Evolutionary conservation across 352 stramenopile species (phyloP).

Genomic region (Phytophthora fragariaefolia): DNA sequence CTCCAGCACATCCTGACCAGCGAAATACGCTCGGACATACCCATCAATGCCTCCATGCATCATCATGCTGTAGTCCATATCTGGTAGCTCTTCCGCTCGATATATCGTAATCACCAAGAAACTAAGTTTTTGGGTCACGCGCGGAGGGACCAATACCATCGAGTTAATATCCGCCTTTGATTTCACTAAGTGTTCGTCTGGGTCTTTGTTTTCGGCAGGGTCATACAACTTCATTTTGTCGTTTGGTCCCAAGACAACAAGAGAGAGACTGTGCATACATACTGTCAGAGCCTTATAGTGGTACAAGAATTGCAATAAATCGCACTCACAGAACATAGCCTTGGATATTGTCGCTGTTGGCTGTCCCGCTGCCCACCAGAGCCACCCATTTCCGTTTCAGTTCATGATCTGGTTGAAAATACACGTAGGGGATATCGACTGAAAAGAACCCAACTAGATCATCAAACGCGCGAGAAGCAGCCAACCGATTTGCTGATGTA

Average conservation of each 20-base stretch:
- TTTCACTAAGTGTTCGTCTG: slow-evolving; percentile 47
- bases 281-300: slow-evolving; percentile 1
- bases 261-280: slow-evolving; percentile 67
- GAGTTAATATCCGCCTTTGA: slow-evolving; percentile 75
- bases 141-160: slow-evolving; percentile 83
- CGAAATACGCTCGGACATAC: slow-evolving; percentile 83
- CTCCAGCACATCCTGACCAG: slow-evolving; percentile 68
- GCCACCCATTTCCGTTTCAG: slow-evolving; percentile 91
- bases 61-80: slow-evolving; percentile 85
- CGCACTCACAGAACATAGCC: slow-evolving; percentile 84
- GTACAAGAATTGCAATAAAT: background rate
- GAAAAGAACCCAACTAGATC: slow-evolving; percentile 89
- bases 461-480: slow-evolving; percentile 48
- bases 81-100: slow-evolving; percentile 76
- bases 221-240: slow-evolving; percentile 82
- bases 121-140: slow-evolving; percentile 66
- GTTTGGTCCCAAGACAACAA: slow-evolving; percentile 85
- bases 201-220: slow-evolving; percentile 46
- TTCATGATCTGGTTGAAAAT: slow-evolving; percentile 88
- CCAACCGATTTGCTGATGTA: slow-evolving; percentile 36
- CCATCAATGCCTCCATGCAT: slow-evolving; percentile 79
- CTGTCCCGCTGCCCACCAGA: slow-evolving; percentile 76
- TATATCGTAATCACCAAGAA: slow-evolving; percentile 87
- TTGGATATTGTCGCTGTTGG: slow-evolving; percentile 86
- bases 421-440: slow-evolving; percentile 86